These are phyloP conservation scores for Leptoxyphium fumago DNA, from an alignment of 2,329 filamentous ascomycete genomes.

Conservation along the genomic window DNA sequence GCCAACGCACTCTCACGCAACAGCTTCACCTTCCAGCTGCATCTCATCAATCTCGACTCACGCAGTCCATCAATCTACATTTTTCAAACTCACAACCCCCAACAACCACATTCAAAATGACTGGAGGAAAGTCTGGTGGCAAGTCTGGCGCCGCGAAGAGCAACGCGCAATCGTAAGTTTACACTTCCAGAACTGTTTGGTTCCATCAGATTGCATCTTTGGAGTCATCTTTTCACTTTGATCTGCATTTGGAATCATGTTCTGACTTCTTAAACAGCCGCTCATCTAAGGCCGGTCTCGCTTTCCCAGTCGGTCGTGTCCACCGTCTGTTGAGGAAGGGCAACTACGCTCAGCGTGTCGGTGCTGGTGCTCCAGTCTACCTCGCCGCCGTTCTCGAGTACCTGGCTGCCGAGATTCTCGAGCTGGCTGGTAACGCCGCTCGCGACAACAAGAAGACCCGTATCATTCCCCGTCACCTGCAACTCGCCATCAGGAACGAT, in stretches of 20 bases:
- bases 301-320: slow-evolving; percentile 97
- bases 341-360: slow-evolving; percentile 99
- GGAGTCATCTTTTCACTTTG: slow-evolving; percentile 22
- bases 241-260: slow-evolving; percentile 12
- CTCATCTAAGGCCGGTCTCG: slow-evolving; percentile 97
- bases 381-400: slow-evolving; percentile 97
- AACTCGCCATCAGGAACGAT: slow-evolving; percentile 98
- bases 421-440: slow-evolving; percentile 95
- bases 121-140: slow-evolving; percentile 99
- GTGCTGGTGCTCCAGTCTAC: slow-evolving; percentile 95
- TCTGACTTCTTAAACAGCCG: slow-evolving; percentile 48
- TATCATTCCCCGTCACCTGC: slow-evolving; percentile 97
- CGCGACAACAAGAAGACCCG: slow-evolving; percentile 99
- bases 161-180: slow-evolving; percentile 91
- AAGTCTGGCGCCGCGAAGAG: slow-evolving; percentile 96
- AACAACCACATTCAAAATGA: slow-evolving; percentile 66
- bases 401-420: slow-evolving; percentile 94
- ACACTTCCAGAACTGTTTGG: slow-evolving; percentile 6
- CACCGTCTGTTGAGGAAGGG: slow-evolving; percentile 98
- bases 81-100: background rate
- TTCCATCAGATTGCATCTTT: slow-evolving; percentile 7
- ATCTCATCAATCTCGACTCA: slow-evolving; percentile 13
- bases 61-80: slow-evolving; percentile 22
- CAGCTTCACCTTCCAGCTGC: slow-evolving; percentile 16
- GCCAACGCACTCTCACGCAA: slow-evolving; percentile 24